Evolutionary conservation across 257 asterid species (phyloP).

Genomic region (Cynanchum wilfordii): DNA sequence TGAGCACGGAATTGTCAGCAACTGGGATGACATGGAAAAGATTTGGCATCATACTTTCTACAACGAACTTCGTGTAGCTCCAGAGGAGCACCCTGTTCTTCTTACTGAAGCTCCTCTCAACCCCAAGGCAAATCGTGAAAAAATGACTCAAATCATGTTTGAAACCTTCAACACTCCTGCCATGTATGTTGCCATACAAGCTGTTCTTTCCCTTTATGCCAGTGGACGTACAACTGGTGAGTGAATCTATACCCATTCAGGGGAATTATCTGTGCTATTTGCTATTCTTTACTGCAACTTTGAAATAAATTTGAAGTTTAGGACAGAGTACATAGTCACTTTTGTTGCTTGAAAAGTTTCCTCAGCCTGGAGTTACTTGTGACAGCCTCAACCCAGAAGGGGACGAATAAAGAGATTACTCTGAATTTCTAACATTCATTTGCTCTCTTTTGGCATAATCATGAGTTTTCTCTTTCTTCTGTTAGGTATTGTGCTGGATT

Average conservation of each 20-base stretch:
- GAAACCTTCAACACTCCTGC: conserved; percentile 58
- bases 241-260: not conserved
- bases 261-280: not conserved
- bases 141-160: conserved; percentile 35
- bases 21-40: conserved; percentile 20
- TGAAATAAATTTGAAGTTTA: not conserved
- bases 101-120: conserved; percentile 25
- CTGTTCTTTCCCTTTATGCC: conserved; percentile 40
- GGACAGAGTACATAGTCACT: not conserved
- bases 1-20: conserved; percentile 20
- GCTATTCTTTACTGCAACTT: not conserved
- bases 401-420: not conserved
- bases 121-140: conserved; percentile 18
- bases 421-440: not conserved
- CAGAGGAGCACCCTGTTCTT: conserved; percentile 37
- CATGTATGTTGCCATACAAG: conserved; percentile 64
- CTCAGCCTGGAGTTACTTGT: not conserved
- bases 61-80: conserved; percentile 22
- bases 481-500: conserved; percentile 29
- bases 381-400: not conserved
- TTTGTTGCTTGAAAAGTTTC: not conserved
- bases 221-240: conserved; percentile 45
- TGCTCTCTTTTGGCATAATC: not conserved
- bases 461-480: not conserved
- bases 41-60: conserved; percentile 21